Evolutionary conservation across 2,329 filamentous ascomycete species (phyloP), one percentile per base, ranked within the genome.

Genomic region (Thielaviopsis ethacetica): DNA sequence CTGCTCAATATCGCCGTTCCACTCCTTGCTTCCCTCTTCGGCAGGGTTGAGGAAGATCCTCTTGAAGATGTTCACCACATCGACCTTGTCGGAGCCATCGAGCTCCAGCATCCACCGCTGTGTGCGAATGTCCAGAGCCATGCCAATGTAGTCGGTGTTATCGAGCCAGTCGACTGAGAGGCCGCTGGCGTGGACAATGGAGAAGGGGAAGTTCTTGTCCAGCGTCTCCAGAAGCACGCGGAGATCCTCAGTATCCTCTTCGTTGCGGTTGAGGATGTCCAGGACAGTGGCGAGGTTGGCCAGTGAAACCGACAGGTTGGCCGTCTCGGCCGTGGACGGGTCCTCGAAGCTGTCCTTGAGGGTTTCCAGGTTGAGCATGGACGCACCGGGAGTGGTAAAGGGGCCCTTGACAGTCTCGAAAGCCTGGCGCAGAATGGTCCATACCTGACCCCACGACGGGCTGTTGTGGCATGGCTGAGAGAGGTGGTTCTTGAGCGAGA

Each of bases 41-140:
- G 10, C 53, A 62, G 9, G 66, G 62, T 1, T 57, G 53, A 65
- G 57, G 59, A 69, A 71, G 49, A 73, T 72, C 6, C 67, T 63
- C 3, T 62, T 60, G 19, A 66, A 67, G 26, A 71, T 65, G 12
- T 65, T 56, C 1, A 63, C 58, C 5, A 58, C 61, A 17, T 63
- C 59, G 38, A 65, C 59, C 3, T 34, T 59, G 4, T 65, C 59
- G n/a, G 51, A 54, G 27, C 59, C 59, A 27, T 61, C 44, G 1
- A 61, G 59, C 26, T 58, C 59, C 50, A 68, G 66, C 21, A 75
- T 67, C 51, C 69, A 63, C 44, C 65, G 63, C 54, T 68, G 67
- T 0, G 71, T 73, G 51, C 73, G 72, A 26, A 75, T 67, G 3
- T 68, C 64, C 24, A 75, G 63, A 2, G 68, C 68, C 7, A 70